Conservation (phyloP, 345 rosid genomes). For the Clarkia xantiana region DNA sequence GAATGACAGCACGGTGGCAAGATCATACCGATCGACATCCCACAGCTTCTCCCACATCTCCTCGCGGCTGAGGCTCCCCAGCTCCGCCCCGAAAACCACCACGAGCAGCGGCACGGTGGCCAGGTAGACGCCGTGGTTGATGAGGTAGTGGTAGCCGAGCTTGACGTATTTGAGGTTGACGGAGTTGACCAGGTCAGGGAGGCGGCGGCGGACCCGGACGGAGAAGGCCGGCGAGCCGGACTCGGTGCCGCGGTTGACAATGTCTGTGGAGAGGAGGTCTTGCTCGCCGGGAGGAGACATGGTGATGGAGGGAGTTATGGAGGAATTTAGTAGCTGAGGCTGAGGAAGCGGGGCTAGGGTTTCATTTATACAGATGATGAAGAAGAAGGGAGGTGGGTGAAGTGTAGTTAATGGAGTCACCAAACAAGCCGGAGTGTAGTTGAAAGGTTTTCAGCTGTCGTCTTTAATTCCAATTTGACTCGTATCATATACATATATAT, state of each 20-base stretch:
- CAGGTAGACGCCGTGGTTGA: constrained; percentile 24
- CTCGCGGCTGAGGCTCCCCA: constrained; percentile 13
- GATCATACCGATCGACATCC: constrained; percentile 13
- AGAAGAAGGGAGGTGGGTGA: no score
- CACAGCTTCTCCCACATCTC: constrained; percentile 18
- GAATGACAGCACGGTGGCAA: constrained; percentile 12
- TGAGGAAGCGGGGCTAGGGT: no score
- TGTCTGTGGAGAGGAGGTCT: constrained; percentile 26
- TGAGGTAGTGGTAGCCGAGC: constrained; percentile 51
- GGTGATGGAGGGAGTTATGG: no score
- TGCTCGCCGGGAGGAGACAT: neutral
- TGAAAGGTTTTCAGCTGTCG: no score
- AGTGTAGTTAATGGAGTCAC: no score
- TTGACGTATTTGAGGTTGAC: constrained; percentile 48
- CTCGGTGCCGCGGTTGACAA: constrained; percentile 25
- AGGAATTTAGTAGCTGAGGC: no score
- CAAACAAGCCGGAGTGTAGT: no score
- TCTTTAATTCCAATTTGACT: neutral
- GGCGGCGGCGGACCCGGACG: constrained; percentile 22
- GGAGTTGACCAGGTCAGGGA: constrained; percentile 38
- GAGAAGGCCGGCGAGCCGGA: constrained; percentile 35
- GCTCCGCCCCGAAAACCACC: constrained; percentile 15
- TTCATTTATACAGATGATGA: no score
- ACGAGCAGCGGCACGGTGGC: constrained; percentile 21
- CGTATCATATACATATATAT: no score